A percentile compares a stretch with the other conserved stretches of the same genome.
Evolutionary conservation across 164 flowering plant species (phyloP).

Genomic region (Chloranthus sessilifolius): DNA sequence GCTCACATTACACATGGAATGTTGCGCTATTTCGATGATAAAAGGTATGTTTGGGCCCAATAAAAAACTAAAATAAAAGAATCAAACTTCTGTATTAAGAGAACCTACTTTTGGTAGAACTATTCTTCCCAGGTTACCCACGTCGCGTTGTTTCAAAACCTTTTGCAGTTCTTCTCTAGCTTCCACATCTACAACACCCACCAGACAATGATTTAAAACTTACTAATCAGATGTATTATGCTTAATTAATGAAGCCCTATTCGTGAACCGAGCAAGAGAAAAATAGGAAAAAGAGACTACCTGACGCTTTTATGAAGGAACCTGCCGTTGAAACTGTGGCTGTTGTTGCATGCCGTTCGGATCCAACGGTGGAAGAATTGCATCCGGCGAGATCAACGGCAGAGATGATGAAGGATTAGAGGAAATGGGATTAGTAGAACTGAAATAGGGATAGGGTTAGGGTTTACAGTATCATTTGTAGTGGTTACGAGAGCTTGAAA

Average conservation of each 20-base stretch:
- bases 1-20: no score
- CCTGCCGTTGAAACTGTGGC: slow-evolving; percentile 28
- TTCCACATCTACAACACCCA: slow-evolving; percentile 49
- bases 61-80: not conserved
- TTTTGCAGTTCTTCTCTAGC: slow-evolving; percentile 73
- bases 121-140: slow-evolving; percentile 78
- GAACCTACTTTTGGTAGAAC: slow-evolving; percentile 62
- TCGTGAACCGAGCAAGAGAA: not conserved
- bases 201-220: not conserved
- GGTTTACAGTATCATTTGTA: slow-evolving; percentile 13
- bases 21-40: no score
- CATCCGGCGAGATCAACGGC: not conserved
- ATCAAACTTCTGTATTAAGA: not conserved
- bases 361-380: not conserved
- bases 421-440: not conserved
- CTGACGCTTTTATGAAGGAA: slow-evolving; percentile 38
- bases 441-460: slow-evolving; percentile 21
- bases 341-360: no score
- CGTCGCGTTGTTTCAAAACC: slow-evolving; percentile 86
- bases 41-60: no score
- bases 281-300: slow-evolving; percentile 14
- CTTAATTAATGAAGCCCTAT: not conserved
- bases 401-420: slow-evolving; percentile 4
- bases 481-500: slow-evolving; percentile 15
- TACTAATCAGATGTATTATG: not conserved